phyloP scores from a whole-genome alignment of 345 rosid genomes.

The Carallia brachiata region DNA sequence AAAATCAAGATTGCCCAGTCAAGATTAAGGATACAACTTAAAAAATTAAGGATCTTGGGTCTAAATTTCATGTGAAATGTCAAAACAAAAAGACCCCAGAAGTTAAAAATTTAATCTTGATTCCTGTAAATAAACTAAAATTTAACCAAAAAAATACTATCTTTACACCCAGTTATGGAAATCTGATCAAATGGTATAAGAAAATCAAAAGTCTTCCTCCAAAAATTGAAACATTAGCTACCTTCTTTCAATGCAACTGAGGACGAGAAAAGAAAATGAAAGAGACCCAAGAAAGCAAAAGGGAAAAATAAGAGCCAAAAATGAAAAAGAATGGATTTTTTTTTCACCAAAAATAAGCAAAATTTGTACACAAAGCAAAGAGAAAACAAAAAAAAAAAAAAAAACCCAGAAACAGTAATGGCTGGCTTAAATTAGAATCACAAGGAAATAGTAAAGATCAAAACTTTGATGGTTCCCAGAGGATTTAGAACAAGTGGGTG shows the following conservation, averaged over 20 bases:
- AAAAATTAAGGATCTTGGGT: too few relatives aligned
- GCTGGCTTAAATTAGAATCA: too few relatives aligned
- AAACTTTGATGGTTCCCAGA: not conserved
- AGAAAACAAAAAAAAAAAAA: not conserved
- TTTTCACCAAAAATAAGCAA: not conserved
- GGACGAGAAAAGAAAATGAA: not conserved
- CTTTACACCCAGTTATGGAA: slow-evolving; percentile 7
- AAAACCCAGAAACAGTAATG: too few relatives aligned
- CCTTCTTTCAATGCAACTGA: too few relatives aligned
- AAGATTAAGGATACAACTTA: not conserved
- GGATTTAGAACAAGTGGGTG: not conserved
- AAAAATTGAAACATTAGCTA: too few relatives aligned
- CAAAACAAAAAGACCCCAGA: not conserved
- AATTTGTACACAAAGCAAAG: not conserved
- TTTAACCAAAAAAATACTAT: too few relatives aligned
- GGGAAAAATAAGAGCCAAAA: not conserved
- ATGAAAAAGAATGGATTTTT: not conserved
- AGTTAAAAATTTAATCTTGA: not conserved
- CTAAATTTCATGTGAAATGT: not conserved
- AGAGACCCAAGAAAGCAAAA: slow-evolving; percentile 1
- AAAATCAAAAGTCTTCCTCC: too few relatives aligned
- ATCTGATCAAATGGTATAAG: not conserved
- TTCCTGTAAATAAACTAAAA: not conserved
- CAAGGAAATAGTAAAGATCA: not conserved
- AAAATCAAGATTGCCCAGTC: not conserved